Percentiles rank a stretch among this genome's conserved stretches.
phyloP scores from a whole-genome alignment of 208 protist species.

The Crithidia mellificae region DNA sequence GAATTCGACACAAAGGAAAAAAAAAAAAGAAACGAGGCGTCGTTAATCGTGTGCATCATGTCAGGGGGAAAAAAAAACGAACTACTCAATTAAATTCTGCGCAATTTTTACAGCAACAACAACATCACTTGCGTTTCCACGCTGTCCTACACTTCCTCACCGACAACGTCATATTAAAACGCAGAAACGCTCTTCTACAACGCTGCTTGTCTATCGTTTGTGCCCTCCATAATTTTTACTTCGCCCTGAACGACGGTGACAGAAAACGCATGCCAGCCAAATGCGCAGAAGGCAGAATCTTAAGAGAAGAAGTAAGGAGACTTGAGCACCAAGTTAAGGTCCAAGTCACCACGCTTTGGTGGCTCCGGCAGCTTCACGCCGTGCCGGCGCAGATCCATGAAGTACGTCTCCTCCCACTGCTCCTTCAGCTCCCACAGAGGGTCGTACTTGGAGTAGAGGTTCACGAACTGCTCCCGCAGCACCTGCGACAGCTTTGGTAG shows the following conservation, averaged over 20 bases:
- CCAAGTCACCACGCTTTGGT: slow-evolving; percentile 82
- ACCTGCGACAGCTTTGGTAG: slow-evolving; percentile 92
- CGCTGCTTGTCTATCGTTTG: too few species aligned
- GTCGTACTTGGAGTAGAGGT: slow-evolving; percentile 93
- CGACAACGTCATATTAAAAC: too few species aligned
- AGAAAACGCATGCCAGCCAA: too few species aligned
- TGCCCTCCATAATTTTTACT: too few species aligned
- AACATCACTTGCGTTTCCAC: too few species aligned
- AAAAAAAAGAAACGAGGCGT: neutral
- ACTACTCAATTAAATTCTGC: too few species aligned
- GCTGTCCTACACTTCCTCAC: too few species aligned
- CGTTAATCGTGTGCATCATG: neutral
- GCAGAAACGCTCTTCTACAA: too few species aligned
- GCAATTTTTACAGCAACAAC: too few species aligned
- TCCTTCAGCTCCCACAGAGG: slow-evolving; percentile 91
- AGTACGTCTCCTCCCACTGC: slow-evolving; percentile 92
- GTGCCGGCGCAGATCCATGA: slow-evolving; percentile 82
- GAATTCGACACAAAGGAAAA: neutral
- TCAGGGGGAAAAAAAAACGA: slow-evolving; percentile 9
- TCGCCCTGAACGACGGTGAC: too few species aligned
- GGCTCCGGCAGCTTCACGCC: slow-evolving; percentile 86
- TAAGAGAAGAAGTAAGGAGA: slow-evolving; percentile 94
- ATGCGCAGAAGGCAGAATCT: too few species aligned
- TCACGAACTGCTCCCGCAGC: slow-evolving; percentile 96
- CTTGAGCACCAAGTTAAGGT: slow-evolving; percentile 85